phyloP scores from a whole-genome alignment of 371 early-diverging fungal genomes.

The Antonospora locustae region DNA sequence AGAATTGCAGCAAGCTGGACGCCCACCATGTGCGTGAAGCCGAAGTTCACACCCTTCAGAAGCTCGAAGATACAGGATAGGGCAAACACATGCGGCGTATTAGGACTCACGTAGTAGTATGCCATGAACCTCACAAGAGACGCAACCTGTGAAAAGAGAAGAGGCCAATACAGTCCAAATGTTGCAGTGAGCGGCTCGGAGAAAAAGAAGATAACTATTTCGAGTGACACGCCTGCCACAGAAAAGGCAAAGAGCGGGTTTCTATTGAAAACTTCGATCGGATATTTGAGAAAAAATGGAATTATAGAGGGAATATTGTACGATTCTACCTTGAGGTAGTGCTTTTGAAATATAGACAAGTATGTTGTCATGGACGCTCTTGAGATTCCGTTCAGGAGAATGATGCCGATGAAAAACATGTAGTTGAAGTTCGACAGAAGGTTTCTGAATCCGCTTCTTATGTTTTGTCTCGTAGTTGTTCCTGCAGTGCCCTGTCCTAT shows the following conservation, averaged over 20 bases:
- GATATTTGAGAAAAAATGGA: conserved; percentile 27
- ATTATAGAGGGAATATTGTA: conserved; percentile 24
- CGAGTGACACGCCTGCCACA: conserved; percentile 52
- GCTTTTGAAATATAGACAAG: conserved; percentile 42
- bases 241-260: conserved; percentile 49
- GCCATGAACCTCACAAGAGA: conserved; percentile 44
- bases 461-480: not conserved
- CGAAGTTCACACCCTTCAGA: conserved; percentile 56
- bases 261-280: conserved; percentile 38
- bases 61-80: conserved; percentile 49
- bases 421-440: conserved; percentile 15
- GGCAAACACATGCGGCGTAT: conserved; percentile 34
- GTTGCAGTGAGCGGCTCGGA: conserved; percentile 26
- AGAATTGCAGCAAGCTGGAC: conserved; percentile 51
- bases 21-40: conserved; percentile 52
- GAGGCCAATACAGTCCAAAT: conserved; percentile 54
- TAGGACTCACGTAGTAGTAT: conserved; percentile 34
- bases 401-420: conserved; percentile 55
- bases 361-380: conserved; percentile 53
- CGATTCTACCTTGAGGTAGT: conserved; percentile 44
- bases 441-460: not conserved
- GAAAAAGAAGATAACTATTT: conserved; percentile 50
- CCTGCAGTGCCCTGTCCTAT: not conserved
- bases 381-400: conserved; percentile 55
- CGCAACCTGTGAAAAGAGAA: conserved; percentile 52